Evolutionary conservation across 148 eudicot species (phyloP).

Genomic region (Nepenthes gracilis): DNA sequence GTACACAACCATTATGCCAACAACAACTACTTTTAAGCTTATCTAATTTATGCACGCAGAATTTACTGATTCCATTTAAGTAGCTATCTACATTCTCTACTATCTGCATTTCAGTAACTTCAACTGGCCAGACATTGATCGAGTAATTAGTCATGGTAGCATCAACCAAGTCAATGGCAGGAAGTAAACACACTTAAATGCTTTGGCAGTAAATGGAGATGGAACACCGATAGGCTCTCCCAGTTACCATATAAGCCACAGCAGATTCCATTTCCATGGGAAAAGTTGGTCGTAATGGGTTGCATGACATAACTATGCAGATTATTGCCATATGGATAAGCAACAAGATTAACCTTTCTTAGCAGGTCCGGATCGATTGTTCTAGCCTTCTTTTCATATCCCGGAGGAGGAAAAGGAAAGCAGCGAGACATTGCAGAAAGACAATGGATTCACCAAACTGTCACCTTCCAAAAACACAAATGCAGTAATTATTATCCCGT

Average conservation of each 20-base stretch:
- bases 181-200: too few species aligned
- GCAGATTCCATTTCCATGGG: neutral
- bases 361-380: slow-evolving; percentile 39
- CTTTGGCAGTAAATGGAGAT: too few species aligned
- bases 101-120: too few species aligned
- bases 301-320: slow-evolving; percentile 1
- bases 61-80: too few species aligned
- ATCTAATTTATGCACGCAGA: too few species aligned
- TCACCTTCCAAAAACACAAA: slow-evolving; percentile 20
- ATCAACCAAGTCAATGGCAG: too few species aligned
- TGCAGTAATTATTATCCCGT: slow-evolving; percentile 21
- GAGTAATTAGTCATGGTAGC: too few species aligned
- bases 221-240: too few species aligned
- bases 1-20: too few species aligned
- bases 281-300: neutral
- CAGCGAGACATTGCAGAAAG: slow-evolving; percentile 85
- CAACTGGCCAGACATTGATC: too few species aligned
- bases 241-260: neutral
- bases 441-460: slow-evolving; percentile 14
- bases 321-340: slow-evolving; percentile 7
- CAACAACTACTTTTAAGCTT: too few species aligned
- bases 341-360: slow-evolving; percentile 47
- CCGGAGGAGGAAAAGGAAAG: slow-evolving; percentile 97
- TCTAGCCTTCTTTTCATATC: slow-evolving; percentile 67
- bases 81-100: too few species aligned